These are phyloP conservation scores for Lasiodiplodia theobromae DNA, from an alignment of 2,329 filamentous ascomycete genomes.

Conservation along the genomic window DNA sequence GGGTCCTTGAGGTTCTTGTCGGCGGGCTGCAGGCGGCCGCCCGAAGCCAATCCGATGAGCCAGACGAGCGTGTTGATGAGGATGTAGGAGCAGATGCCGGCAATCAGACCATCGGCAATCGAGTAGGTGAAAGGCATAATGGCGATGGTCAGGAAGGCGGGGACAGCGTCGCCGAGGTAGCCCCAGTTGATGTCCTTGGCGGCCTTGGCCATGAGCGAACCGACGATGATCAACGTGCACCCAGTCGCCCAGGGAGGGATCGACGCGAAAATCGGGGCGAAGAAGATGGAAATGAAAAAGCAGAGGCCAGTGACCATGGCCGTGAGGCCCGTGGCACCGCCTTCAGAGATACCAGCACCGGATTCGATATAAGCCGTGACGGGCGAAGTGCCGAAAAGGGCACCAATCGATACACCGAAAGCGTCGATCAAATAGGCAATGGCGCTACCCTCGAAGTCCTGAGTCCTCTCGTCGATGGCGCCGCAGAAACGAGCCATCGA, in stretches of 20 bases:
- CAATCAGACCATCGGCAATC: slow-evolving; percentile 86
- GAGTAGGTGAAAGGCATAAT: slow-evolving; percentile 92
- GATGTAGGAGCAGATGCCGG: slow-evolving; percentile 78
- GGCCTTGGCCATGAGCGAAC: slow-evolving; percentile 83
- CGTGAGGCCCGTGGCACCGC: slow-evolving; percentile 84
- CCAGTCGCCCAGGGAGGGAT: slow-evolving; percentile 91
- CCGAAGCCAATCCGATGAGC: slow-evolving; percentile 69
- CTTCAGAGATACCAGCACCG: slow-evolving; percentile 89
- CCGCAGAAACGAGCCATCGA: slow-evolving; percentile 87
- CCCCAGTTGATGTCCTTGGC: slow-evolving; percentile 88
- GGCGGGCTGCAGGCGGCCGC: slow-evolving; percentile 74
- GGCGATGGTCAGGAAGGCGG: slow-evolving; percentile 82
- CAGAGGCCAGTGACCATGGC: slow-evolving; percentile 79
- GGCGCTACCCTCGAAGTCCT: slow-evolving; percentile 87
- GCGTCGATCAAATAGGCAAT: slow-evolving; percentile 86
- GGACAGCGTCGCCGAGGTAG: slow-evolving; percentile 83
- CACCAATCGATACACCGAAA: slow-evolving; percentile 79
- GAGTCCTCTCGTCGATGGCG: slow-evolving; percentile 79
- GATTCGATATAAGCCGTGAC: slow-evolving; percentile 89
- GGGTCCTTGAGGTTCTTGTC: slow-evolving; percentile 79
- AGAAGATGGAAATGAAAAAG: slow-evolving; percentile 88
- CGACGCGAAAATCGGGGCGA: slow-evolving; percentile 87
- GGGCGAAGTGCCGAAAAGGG: slow-evolving; percentile 77
- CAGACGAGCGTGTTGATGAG: slow-evolving; percentile 76
- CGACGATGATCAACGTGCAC: slow-evolving; percentile 85